phyloP scores from a whole-genome alignment of 2,329 filamentous ascomycete species.

The Aureobasidium sp. region DNA sequence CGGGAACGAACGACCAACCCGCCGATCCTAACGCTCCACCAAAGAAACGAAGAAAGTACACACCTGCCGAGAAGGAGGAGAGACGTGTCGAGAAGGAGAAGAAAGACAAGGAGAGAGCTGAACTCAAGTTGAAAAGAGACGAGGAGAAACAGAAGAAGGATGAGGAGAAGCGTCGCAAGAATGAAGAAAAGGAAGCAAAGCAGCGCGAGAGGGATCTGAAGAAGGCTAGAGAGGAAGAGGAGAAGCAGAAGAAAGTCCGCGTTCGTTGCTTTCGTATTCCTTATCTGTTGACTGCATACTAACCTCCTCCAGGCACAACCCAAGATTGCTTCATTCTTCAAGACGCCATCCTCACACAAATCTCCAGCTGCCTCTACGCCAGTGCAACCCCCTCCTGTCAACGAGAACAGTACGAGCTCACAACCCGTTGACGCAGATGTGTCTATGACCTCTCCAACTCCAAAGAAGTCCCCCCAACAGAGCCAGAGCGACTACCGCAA shows the following conservation, averaged over 20 bases:
- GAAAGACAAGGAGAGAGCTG: conserved; percentile 24
- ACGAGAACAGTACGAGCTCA: conserved; percentile 5
- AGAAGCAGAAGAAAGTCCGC: conserved; percentile 26
- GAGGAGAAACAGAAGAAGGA: conserved; percentile 22
- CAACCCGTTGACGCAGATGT: conserved; percentile 12
- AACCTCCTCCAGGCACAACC: conserved; percentile 22
- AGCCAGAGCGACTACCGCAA: conserved; percentile 39
- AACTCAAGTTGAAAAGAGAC: conserved; percentile 22
- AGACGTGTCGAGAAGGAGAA: conserved; percentile 29
- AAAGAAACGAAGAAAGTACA: conserved; percentile 34
- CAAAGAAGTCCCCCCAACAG: background rate
- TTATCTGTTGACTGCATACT: background rate
- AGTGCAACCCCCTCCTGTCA: background rate
- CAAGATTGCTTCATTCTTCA: conserved; percentile 19
- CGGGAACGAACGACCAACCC: conserved; percentile 9
- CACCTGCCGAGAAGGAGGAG: conserved; percentile 33
- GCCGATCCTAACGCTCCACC: background rate
- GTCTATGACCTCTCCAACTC: background rate
- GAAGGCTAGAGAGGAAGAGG: conserved; percentile 35
- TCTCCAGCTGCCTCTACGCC: background rate
- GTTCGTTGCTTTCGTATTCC: conserved; percentile 23
- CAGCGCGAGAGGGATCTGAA: conserved; percentile 37
- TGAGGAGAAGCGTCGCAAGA: conserved; percentile 29
- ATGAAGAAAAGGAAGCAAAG: conserved; percentile 32
- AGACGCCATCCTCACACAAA: conserved; percentile 21